Evolutionary conservation across 1,284 basidiomycete species (phyloP), one percentile per base, ranked within the genome.

Genomic region (Papiliotrema nemorosa): DNA sequence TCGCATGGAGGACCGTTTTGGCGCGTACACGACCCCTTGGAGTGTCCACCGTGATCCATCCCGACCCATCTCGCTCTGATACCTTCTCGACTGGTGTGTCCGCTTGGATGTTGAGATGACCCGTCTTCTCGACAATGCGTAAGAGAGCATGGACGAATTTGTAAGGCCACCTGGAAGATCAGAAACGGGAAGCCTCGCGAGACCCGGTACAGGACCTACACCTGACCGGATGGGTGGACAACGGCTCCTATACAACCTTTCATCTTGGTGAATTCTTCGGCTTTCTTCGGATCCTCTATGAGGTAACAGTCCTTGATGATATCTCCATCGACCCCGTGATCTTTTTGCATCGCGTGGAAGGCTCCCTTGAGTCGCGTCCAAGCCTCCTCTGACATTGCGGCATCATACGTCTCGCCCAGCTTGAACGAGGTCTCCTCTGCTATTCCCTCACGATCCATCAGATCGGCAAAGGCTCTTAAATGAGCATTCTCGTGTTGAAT

Each of bases 91-190:
- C 57, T 4, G 62, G 62, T 5, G 62, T 64, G 38, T 59, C 50
- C 5, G 59, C 50, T 31, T 64, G 62, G 5, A 64, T 38, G 27
- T 55, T 54, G 24, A 64, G 40, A 6, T 50, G 43, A 6, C 48
- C 55, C 5, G 27, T 48, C 24, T 45, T 34, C 38, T 55, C 29
- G 7, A 61, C 35, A 14, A 55, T 37, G 46, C 47, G 9, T 21
- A 51, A 34, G 5, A 63, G 41, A 2, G 52, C 59, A 22, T 63
- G 57, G 2, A 63, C 58, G 38, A 63, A 59, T 20, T 61, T 61
- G 52, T 61, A 61, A 10, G 57, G 55, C 61, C 51, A 55, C 3
- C 49, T 44, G 43, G 14, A 6, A 27, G n/a, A 16, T 31, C 41
- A 14, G 12, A 27, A 16, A 42, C 39, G 39, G 24, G 18, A 4